A percentile compares a stretch with the other conserved stretches of the same genome.
Conservation (phyloP, 805 yeast species). For the Candida dendrica region DNA sequence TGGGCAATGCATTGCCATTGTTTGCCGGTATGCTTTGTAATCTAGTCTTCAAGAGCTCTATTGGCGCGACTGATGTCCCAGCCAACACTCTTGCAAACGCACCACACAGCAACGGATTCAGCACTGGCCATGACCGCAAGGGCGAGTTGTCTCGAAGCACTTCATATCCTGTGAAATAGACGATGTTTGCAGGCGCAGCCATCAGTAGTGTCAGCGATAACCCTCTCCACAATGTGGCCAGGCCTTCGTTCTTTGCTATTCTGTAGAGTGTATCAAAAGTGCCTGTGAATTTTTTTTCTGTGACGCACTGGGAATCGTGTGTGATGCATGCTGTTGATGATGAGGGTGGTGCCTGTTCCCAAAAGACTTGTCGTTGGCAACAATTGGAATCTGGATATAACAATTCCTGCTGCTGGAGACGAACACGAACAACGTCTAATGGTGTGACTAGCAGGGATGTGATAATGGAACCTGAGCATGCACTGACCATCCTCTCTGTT, state of each 20-base stretch:
- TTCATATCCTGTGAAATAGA: conserved; percentile 92
- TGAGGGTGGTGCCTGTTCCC: conserved; percentile 8
- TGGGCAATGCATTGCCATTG: conserved; percentile 28
- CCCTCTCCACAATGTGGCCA: conserved; percentile 81
- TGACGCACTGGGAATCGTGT: conserved; percentile 23
- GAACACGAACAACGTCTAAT: conserved; percentile 69
- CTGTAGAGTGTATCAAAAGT: conserved; percentile 67
- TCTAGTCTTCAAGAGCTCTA: conserved; percentile 82
- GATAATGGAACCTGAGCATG: conserved; percentile 66
- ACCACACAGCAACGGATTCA: conserved; percentile 83
- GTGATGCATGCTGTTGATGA: conserved; percentile 4
- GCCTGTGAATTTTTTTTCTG: conserved; percentile 39
- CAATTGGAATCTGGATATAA: conserved; percentile 38
- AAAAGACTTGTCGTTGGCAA: conserved; percentile 29
- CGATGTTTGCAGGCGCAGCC: conserved; percentile 91
- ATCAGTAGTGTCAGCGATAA: conserved; percentile 72
- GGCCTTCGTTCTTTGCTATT: conserved; percentile 69
- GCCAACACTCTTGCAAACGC: conserved; percentile 75
- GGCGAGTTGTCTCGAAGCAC: conserved; percentile 73
- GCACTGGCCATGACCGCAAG: conserved; percentile 24
- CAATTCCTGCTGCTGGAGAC: conserved; percentile 72
- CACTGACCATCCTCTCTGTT: conserved; percentile 66
- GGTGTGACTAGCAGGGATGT: conserved; percentile 76
- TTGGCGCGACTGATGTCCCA: conserved; percentile 79
- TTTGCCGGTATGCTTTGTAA: conserved; percentile 77